Conservation (phyloP, 192 early-diverging fungal species). For the Podila epigama region DNA sequence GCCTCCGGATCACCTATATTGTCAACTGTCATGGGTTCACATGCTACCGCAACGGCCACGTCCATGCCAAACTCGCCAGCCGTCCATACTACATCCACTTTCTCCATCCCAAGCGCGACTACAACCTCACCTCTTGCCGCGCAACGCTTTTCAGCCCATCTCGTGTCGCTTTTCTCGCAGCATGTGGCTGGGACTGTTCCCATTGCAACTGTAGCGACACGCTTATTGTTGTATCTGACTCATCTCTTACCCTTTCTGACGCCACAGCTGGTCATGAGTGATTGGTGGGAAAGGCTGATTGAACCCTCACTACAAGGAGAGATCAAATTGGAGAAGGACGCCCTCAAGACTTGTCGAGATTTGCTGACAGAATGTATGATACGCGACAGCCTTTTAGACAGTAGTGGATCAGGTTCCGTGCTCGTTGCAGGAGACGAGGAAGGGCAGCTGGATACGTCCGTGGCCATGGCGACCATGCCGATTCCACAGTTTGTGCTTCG, state of each 20-base stretch:
- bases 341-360: constrained; percentile 40
- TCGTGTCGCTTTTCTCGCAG: constrained; percentile 25
- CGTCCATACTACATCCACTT: constrained; percentile 1
- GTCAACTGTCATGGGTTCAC: neutral
- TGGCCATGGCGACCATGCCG: constrained; percentile 29
- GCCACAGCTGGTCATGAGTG: constrained; percentile 37
- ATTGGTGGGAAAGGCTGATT: constrained; percentile 51
- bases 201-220: constrained; percentile 26
- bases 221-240: constrained; percentile 36
- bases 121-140: constrained; percentile 11
- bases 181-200: constrained; percentile 10
- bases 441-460: constrained; percentile 18
- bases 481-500: constrained; percentile 39
- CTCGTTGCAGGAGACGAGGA: constrained; percentile 41
- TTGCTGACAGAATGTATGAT: constrained; percentile 42
- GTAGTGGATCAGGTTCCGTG: constrained; percentile 16
- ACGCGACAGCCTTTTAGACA: constrained; percentile 18
- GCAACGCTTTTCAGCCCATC: constrained; percentile 35
- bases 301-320: constrained; percentile 41
- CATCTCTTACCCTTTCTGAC: constrained; percentile 47
- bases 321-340: constrained; percentile 38
- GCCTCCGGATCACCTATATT: constrained; percentile 15
- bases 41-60: neutral
- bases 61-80: constrained; percentile 3
- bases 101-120: neutral